Base-by-base conservation (phyloP, 2,329 filamentous ascomycete genomes). In the Tolypocladium guangdongense region DNA sequence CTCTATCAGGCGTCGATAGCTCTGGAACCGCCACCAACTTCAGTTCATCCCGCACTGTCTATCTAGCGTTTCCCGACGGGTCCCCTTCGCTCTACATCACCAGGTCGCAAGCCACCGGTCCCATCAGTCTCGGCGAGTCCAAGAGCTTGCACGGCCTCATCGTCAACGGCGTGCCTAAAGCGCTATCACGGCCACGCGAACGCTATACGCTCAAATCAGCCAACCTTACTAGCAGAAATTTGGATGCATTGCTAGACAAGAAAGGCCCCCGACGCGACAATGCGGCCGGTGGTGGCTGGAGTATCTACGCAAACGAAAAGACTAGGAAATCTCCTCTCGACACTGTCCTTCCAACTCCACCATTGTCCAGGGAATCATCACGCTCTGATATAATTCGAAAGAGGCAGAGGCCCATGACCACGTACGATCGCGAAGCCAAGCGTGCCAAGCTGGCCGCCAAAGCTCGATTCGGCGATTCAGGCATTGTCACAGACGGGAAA, bases 11-110 rank as follows among this genome's bases (percentile, higher is more conserved):
- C 27, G 54, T 60, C 16, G 59, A 65, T 14, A 56, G 55, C 60
- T 70, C 68, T 41, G 65, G 64, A 10, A 56, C 62, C 5, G 61
- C 67, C 18, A 64, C 77, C 49, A 76, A 74, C 55, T 77, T 80
- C n/a, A 84, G 89, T 58, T 74, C 81, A 1, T 84, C 84, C 14
- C 80, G 83, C 58, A 86, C 87, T 2, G 80, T 95, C 39, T 93
- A 89, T 63, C 75, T 95, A 56, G 87, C 88, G 2, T 92, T 95
- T 61, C 90, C 90, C 0, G 85, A 92, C 63, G 86, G 84, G 36
- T 86, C 87, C 12, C 87, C 89, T 0, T 84, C 84, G 57, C 74
- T 95, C 46, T 95, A 89, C 66, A 73, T 83, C 45, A 80, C 79
- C 50, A 81, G 75, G 55, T 72, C 76, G 7, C 73, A 77, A 54